Percentiles rank a stretch among this genome's conserved stretches.
Evolutionary conservation across 179 eudicot species (phyloP).

Genomic region (Drosera spatulata): DNA sequence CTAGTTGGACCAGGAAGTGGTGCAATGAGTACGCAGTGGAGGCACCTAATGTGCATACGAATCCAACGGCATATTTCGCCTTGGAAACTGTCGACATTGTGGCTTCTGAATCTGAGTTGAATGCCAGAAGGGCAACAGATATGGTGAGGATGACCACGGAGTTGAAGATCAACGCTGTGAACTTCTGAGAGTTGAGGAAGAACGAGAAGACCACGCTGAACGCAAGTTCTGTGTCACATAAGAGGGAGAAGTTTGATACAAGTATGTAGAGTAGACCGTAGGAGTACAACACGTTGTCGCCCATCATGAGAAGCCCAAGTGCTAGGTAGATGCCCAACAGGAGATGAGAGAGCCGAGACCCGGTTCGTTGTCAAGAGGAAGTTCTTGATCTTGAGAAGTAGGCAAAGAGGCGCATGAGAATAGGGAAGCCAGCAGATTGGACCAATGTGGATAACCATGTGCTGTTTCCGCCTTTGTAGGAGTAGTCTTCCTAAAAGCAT

Average conservation of each 20-base stretch:
- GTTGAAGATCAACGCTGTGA: conserved; percentile 51
- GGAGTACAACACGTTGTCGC: conserved; percentile 28
- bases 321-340: conserved; percentile 15
- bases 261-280: conserved; percentile 52
- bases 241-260: conserved; percentile 51
- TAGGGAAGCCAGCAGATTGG: conserved; percentile 44
- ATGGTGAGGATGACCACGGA: conserved; percentile 50
- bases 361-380: not conserved
- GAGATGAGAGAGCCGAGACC: conserved; percentile 9
- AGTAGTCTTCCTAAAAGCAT: conserved; percentile 43
- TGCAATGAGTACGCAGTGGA: conserved; percentile 38
- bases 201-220: conserved; percentile 59
- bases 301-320: conserved; percentile 38
- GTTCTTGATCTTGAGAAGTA: conserved; percentile 7
- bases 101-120: conserved; percentile 1
- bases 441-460: conserved; percentile 47
- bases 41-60: conserved; percentile 53
- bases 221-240: conserved; percentile 46
- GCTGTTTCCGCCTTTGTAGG: conserved; percentile 53
- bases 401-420: conserved; percentile 40
- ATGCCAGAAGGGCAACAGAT: conserved; percentile 42
- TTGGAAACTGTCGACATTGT: conserved; percentile 6
- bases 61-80: conserved; percentile 28
- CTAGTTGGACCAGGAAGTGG: conserved; percentile 39
- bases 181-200: conserved; percentile 48